Percentiles rank a stretch among this genome's conserved stretches.
Evolutionary conservation across 2,329 filamentous ascomycete species (phyloP).

Genomic region (Emergomyces orientalis): DNA sequence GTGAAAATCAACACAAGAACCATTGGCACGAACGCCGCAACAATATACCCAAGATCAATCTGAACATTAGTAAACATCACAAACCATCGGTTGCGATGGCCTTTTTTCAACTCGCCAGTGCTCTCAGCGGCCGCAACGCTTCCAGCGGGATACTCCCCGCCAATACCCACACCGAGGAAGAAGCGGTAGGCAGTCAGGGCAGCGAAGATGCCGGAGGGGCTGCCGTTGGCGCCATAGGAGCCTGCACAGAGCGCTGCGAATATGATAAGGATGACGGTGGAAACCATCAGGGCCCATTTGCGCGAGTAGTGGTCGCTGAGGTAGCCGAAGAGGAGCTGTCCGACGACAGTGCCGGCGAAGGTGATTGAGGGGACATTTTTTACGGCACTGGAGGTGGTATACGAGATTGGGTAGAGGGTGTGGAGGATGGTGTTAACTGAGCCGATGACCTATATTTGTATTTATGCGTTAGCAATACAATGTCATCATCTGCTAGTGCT

Average conservation of each 20-base stretch:
- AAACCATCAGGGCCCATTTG: conserved; percentile 69
- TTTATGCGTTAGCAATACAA: neutral
- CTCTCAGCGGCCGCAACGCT: conserved; percentile 77
- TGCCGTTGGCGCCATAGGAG: conserved; percentile 64
- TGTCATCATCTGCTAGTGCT: neutral
- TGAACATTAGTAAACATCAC: conserved; percentile 82
- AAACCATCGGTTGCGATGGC: conserved; percentile 83
- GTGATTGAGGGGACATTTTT: conserved; percentile 72
- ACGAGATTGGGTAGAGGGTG: conserved; percentile 59
- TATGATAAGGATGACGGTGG: conserved; percentile 72
- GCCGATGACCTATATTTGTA: conserved; percentile 58
- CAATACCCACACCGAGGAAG: conserved; percentile 72
- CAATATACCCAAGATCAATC: conserved; percentile 76
- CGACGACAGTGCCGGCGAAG: conserved; percentile 35
- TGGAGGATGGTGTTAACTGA: conserved; percentile 70
- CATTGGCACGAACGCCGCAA: conserved; percentile 68
- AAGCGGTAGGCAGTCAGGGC: conserved; percentile 76
- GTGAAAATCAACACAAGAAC: conserved; percentile 52
- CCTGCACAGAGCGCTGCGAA: conserved; percentile 73
- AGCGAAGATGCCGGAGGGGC: conserved; percentile 61
- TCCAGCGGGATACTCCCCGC: conserved; percentile 50
- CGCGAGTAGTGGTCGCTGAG: conserved; percentile 71
- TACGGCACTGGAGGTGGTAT: conserved; percentile 57
- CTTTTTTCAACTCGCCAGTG: conserved; percentile 68
- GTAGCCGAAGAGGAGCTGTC: conserved; percentile 25